phyloP scores from a whole-genome alignment of 768 basidiomycete species.

The Suillus plorans region DNA sequence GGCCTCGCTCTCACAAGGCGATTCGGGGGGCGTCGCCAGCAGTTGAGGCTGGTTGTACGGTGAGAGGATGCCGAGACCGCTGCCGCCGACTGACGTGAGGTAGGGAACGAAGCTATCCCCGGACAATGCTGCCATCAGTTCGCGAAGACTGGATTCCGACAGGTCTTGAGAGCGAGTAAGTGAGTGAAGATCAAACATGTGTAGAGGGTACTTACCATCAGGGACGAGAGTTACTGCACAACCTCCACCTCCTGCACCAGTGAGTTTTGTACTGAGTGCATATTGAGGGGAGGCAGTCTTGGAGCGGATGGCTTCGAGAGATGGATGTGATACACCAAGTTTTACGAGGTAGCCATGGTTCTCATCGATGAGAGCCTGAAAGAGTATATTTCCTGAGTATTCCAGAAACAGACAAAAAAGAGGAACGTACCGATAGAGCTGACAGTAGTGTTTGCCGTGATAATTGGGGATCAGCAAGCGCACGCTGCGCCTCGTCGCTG shows the following conservation, averaged over 20 bases:
- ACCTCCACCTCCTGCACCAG: slow-evolving; percentile 98
- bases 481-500: slow-evolving; percentile 75
- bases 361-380: slow-evolving; percentile 77
- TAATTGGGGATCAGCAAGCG: slow-evolving; percentile 72
- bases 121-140: slow-evolving; percentile 51
- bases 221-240: slow-evolving; percentile 95
- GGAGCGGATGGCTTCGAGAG: slow-evolving; percentile 78
- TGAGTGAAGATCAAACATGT: neutral
- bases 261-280: slow-evolving; percentile 86
- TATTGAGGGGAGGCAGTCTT: slow-evolving; percentile 65
- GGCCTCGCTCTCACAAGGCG: slow-evolving; percentile 10
- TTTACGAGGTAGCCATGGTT: slow-evolving; percentile 85
- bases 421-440: slow-evolving; percentile 63
- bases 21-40: slow-evolving; percentile 31
- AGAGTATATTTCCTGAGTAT: neutral
- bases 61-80: slow-evolving; percentile 84
- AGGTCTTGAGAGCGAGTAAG: slow-evolving; percentile 56
- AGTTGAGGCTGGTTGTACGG: slow-evolving; percentile 45
- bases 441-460: slow-evolving; percentile 63
- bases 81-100: slow-evolving; percentile 90
- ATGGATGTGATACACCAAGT: slow-evolving; percentile 89
- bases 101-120: slow-evolving; percentile 77
- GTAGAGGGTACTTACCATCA: slow-evolving; percentile 60
- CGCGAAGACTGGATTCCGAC: slow-evolving; percentile 52
- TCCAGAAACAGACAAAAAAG: slow-evolving; percentile 11